A percentile compares a stretch with the other conserved stretches of the same genome.
These are phyloP conservation scores for Pythium grandisporangium DNA, from an alignment of 352 stramenopile species.

Conservation along the genomic window DNA sequence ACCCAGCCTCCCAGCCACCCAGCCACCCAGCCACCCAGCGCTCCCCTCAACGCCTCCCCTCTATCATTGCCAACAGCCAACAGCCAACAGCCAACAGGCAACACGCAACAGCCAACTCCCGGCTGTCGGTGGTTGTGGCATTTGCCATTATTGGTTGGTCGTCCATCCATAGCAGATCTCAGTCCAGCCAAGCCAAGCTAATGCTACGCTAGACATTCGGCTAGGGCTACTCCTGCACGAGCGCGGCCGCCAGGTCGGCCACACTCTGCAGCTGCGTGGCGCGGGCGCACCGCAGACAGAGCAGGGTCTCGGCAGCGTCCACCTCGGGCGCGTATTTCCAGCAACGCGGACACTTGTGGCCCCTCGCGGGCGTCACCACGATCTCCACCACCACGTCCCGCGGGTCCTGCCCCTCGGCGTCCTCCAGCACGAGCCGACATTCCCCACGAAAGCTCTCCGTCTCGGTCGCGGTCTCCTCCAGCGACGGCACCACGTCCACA, in stretches of 20 bases:
- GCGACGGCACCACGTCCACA: slow-evolving; percentile 24
- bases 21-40: too few species aligned
- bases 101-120: too few species aligned
- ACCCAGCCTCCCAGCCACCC: too few species aligned
- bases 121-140: too few species aligned
- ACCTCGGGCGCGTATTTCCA: slow-evolving; percentile 77
- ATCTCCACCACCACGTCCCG: too few species aligned
- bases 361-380: slow-evolving; percentile 44
- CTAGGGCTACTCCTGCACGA: slow-evolving; percentile 38
- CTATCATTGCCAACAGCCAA: too few species aligned
- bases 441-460: slow-evolving; percentile 15
- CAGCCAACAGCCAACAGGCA: too few species aligned
- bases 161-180: too few species aligned
- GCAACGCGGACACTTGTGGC: slow-evolving; percentile 84
- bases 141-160: too few species aligned
- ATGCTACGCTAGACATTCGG: too few species aligned
- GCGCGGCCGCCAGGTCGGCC: slow-evolving; percentile 26
- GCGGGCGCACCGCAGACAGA: slow-evolving; percentile 42
- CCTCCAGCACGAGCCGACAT: slow-evolving; percentile 17
- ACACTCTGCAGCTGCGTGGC: slow-evolving; percentile 40
- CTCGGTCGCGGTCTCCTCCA: background rate
- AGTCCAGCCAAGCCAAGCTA: too few species aligned
- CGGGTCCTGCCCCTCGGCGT: slow-evolving; percentile 25
- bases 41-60: too few species aligned
- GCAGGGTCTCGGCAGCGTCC: slow-evolving; percentile 32